Base-by-base conservation (phyloP, 257 asterid genomes). In the Nemophila menziesii region DNA sequence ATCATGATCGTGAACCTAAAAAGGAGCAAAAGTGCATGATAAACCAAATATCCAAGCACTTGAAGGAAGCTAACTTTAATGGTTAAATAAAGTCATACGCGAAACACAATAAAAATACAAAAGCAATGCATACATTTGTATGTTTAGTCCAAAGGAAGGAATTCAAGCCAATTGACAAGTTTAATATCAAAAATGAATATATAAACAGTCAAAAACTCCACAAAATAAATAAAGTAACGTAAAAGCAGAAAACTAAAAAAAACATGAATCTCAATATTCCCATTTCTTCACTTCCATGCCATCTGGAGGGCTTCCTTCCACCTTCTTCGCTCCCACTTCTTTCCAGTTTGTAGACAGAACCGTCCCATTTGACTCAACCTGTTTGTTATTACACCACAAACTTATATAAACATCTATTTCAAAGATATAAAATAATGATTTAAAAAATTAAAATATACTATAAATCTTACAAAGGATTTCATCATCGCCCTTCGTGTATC, bases 201-300 rank as follows among this genome's bases (percentile, higher is more conserved):
- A 29, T 29, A 1, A 29, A 29, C 36, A 29, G 9, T 7, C 12
- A 2, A n/a, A 29, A 29, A 13, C 36, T 7, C 36, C 36, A 29
- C 3, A 5, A 29, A 29, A 13, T 29, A 29, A 29, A 13, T 29
- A 29, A 29, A 10, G 12, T 29, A 29, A 29, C 36, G 7, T 7
- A 2, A 29, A 29, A 29, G 36, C 12, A 26, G 12, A 5, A 29
- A 10, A 2, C 36, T 29, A 2, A 16, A 17, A 0, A 40, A 3
- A 40, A 40, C n/a, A 5, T 16, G 22, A 40, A 16, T 26, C 52
- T 62, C 62, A 83, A 58, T 52, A 57, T 60, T 87, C 92, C 90
- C 95, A 83, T 53, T 83, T 87, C 78, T 70, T 84, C 77, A 87
- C 19, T 72, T 87, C 95, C 97, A 87, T 83, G 60, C 97, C 97